Base-by-base conservation (phyloP, 495 filamentous ascomycete species). In the Xylaria nigripes region DNA sequence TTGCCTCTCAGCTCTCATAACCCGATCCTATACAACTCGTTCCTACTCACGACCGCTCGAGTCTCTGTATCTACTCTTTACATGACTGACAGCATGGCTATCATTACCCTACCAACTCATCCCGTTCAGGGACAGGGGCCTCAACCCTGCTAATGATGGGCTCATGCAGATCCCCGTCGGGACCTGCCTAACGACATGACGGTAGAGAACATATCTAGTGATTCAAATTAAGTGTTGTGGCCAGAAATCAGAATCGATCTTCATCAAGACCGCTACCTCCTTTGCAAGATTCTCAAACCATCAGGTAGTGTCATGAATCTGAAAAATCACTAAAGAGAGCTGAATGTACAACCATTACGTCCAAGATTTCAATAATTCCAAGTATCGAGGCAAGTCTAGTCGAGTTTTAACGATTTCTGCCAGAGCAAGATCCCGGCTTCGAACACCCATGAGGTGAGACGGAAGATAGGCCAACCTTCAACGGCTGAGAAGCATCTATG, bases 151-250 rank as follows among this genome's bases (percentile, higher is more conserved):
- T 36, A 32, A 16, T 18, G 16, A 24, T 48, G 46, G 36, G 38
- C 18, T 16, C 40, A 45, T 55, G 38, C 53, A 45, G 38, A 50
- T 38, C 29, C 40, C 53, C 53, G 45, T 27, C 46, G 9, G 46
- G 27, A 44, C 5, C 7, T 44, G 15, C 45, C 45, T 25, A 27
- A 49, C 15, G 25, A 23, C 38, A 44, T 55, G 19, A 38, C 24
- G 19, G 19, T 48, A 18, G 21, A 54, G 9, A 23, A 45, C n/a
- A n/a, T n/a, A n/a, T n/a, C n/a, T 13, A 50, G 16, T 55, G 38
- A 29, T 34, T 45, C 36, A 50, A 49, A 34, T 27, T 12, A 43
- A 32, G 51, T 23, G 18, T 9, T 41, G 9, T 22, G 41, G 19
- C 16, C 16, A 44, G 13, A 27, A 23, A 45, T 49, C 22, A 18